phyloP scores from a whole-genome alignment of 805 yeast species.

The Yarrowia sp. region DNA sequence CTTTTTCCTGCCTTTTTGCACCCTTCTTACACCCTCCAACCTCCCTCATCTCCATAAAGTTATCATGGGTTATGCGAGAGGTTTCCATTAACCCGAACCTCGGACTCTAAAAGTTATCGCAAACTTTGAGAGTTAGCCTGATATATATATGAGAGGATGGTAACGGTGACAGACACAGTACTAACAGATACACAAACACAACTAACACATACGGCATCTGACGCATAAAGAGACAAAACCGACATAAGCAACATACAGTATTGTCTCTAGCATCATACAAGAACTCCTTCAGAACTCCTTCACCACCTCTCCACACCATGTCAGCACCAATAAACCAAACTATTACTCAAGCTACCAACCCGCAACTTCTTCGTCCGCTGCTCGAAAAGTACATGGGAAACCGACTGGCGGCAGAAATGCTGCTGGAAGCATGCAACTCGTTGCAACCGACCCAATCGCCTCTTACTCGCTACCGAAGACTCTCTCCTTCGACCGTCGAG shows the following conservation, averaged over 20 bases:
- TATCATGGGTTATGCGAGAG: not conserved
- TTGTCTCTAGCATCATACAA: too few relatives aligned
- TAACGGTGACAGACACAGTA: not conserved
- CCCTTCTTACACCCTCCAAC: not conserved
- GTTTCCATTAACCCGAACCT: slow-evolving; percentile 19
- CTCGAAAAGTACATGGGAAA: slow-evolving; percentile 16
- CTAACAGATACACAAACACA: not conserved
- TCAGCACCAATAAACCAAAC: not conserved
- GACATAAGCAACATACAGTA: too few relatives aligned
- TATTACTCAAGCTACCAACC: not conserved
- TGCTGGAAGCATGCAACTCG: not conserved
- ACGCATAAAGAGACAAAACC: not conserved
- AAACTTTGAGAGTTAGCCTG: not conserved
- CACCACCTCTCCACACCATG: not conserved
- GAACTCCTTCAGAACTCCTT: too few relatives aligned
- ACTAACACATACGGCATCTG: not conserved
- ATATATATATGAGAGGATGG: not conserved
- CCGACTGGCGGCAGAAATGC: not conserved
- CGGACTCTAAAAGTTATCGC: not conserved
- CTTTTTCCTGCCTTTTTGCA: not conserved
- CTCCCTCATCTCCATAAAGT: not conserved
- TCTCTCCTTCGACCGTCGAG: slow-evolving; percentile 26
- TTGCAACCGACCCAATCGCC: not conserved
- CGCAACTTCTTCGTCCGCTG: not conserved
- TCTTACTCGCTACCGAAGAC: not conserved